Evolutionary conservation across 1,284 basidiomycete species (phyloP).

Genomic region (Grifola frondosa): DNA sequence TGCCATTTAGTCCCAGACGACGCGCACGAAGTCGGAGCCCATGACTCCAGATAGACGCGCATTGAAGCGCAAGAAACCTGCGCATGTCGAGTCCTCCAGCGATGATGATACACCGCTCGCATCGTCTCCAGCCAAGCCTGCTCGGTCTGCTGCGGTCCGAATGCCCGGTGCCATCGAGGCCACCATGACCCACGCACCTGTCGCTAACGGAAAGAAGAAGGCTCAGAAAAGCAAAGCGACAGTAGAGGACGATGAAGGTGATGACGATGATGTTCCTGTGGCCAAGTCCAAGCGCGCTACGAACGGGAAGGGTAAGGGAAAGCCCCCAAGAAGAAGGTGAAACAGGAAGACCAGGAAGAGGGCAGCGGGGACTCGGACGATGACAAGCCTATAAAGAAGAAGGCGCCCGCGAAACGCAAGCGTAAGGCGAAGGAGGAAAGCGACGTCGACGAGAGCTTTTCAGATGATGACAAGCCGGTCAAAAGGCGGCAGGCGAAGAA

Average conservation of each 20-base stretch:
- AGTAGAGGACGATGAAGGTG: conserved; percentile 31
- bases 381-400: conserved; percentile 41
- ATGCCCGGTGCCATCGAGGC: conserved; percentile 44
- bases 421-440: conserved; percentile 55
- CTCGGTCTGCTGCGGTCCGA: conserved; percentile 39
- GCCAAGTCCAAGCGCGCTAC: conserved; percentile 26
- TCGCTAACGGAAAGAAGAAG: conserved; percentile 39
- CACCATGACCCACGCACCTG: conserved; percentile 31
- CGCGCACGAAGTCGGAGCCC: conserved; percentile 47
- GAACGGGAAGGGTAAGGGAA: conserved; percentile 26
- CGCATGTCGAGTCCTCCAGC: conserved; percentile 53
- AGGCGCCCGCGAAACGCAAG: conserved; percentile 48
- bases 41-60: conserved; percentile 42
- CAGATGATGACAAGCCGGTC: conserved; percentile 45
- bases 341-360: conserved; percentile 51
- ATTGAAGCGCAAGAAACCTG: conserved; percentile 59
- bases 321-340: conserved; percentile 67
- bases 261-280: conserved; percentile 32
- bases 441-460: conserved; percentile 37
- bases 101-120: conserved; percentile 74
- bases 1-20: conserved; percentile 34
- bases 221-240: conserved; percentile 30
- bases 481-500: conserved; percentile 40
- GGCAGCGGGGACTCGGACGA: conserved; percentile 41
- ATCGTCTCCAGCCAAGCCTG: conserved; percentile 61